phyloP scores from a whole-genome alignment of 441 rosid genomes.

The Euphorbia schlechtendalii region DNA sequence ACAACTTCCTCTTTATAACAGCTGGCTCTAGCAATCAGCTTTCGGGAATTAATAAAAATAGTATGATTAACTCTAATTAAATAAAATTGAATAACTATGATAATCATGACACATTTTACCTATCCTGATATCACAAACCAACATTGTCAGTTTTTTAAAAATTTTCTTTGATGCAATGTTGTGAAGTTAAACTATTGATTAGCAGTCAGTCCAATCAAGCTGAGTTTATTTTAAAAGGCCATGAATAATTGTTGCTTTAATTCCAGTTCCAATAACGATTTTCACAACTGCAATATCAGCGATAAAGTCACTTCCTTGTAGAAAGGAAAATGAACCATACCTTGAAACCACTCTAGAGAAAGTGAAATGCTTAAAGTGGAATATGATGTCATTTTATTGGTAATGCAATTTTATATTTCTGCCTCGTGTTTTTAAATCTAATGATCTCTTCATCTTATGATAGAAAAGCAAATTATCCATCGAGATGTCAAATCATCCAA shows the following conservation, averaged over 20 bases:
- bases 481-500: constrained; percentile 94
- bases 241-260: neutral
- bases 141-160: neutral
- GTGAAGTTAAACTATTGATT: neutral
- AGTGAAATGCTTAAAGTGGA: constrained; percentile 2
- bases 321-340: neutral
- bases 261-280: neutral
- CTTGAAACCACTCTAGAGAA: neutral
- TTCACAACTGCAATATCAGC: neutral
- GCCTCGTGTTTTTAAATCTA: neutral
- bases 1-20: too few relatives aligned
- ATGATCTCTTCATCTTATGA: constrained; percentile 11
- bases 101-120: too few relatives aligned
- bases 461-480: constrained; percentile 90
- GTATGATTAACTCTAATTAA: too few relatives aligned
- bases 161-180: neutral
- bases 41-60: too few relatives aligned
- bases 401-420: constrained; percentile 1
- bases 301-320: neutral
- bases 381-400: neutral
- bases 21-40: too few relatives aligned
- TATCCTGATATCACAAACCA: neutral
- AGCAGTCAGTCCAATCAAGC: neutral
- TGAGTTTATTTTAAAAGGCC: neutral
- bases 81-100: too few relatives aligned